Evolutionary conservation across 345 rosid genomes (phyloP), one percentile per base, ranked within the genome.

Genomic region (Anacardium occidentale): DNA sequence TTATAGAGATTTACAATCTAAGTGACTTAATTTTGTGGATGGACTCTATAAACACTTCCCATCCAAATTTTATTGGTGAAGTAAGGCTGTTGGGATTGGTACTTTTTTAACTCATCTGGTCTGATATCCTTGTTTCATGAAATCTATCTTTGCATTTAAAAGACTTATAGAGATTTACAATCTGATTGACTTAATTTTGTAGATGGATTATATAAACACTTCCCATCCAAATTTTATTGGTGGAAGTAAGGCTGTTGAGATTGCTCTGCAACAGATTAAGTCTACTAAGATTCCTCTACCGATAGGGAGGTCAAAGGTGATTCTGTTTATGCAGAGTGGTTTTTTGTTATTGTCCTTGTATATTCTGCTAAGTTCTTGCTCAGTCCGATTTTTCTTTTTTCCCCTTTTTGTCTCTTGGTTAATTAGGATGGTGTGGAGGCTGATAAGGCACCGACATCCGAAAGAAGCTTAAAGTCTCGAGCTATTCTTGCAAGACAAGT

Each of bases 191-290:
- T 66, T 66, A 70, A n/a, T n/a, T 85, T 64, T 67, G 70, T 89
- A 94, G 98, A 94, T 94, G 98, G 98, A 86, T 80, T 92, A 94
- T 76, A 90, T 92, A 73, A 90, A 94, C 76, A 94, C 98, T 60
- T 92, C 98, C 51, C 97, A 94, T 84, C 92, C 93, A 69, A 92
- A 86, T 76, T 94, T 94, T 84, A 75, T 90, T 37, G 97, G 98
- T 69, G 98, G 98, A 68, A 90, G 90, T 73, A 94, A 85, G 85
- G 97, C 98, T 72, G 93, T 92, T 55, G 95, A 94, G 82, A 71
- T 48, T 61, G 97, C 97, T 48, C 70, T 75, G 73, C 97, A 92
- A 68, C 92, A 89, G 76, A 75, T 90, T 66, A 92, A 83, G 78
- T 83, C 90, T 75, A 86, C 92, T 24, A 85, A 87, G 84, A 74